phyloP scores from a whole-genome alignment of 1,284 basidiomycete species.

The Leccinum subatratum region DNA sequence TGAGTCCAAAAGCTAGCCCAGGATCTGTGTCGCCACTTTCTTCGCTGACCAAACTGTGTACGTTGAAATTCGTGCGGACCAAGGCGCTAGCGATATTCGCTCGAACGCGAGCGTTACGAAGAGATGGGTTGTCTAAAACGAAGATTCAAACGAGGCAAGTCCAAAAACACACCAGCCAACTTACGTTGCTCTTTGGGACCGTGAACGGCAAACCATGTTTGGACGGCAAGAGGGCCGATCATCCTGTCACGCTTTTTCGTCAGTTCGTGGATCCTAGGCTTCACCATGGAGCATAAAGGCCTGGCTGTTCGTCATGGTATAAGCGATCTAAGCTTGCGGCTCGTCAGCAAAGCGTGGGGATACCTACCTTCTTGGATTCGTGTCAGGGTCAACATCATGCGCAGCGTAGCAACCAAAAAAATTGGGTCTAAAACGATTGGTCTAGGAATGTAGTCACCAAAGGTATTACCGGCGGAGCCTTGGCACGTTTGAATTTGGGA shows the following conservation, averaged over 20 bases:
- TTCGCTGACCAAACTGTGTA: neutral
- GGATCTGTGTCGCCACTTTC: neutral
- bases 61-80: constrained; percentile 3
- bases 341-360: neutral
- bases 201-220: neutral
- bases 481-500: neutral
- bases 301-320: neutral
- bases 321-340: neutral
- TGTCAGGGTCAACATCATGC: neutral
- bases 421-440: neutral
- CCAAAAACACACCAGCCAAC: neutral
- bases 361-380: neutral
- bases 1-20: constrained; percentile 22
- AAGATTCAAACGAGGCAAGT: neutral
- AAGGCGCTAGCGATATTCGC: constrained; percentile 20
- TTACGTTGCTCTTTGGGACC: constrained; percentile 9
- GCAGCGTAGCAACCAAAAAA: neutral
- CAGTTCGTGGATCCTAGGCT: neutral
- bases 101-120: constrained; percentile 9
- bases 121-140: constrained; percentile 8
- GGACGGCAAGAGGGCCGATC: neutral
- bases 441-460: neutral
- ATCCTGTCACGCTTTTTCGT: neutral
- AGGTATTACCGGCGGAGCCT: constrained; percentile 12
- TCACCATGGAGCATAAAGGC: neutral